Evolutionary conservation across 768 basidiomycete genomes (phyloP), one percentile per base, ranked within the genome.

Genomic region (Neoboletus subvelutipes): DNA sequence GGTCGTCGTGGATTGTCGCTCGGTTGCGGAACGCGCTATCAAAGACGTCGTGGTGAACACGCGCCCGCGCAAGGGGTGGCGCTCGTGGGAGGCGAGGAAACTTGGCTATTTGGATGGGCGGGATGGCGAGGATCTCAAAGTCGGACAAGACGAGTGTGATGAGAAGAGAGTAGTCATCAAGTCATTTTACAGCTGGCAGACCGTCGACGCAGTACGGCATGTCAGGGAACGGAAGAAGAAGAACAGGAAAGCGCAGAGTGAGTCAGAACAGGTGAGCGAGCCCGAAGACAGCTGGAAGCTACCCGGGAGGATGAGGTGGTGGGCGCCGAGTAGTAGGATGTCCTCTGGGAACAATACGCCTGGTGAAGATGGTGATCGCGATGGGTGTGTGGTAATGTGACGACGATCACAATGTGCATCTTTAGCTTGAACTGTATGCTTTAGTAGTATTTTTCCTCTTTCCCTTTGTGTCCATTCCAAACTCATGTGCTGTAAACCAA

Each of bases 111-210:
- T 92, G 42, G 92, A 94, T 70, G 83, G 75, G 54, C 73, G 83
- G 62, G 90, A 92, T 66, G 75, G 76, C 7, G 86, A 88, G 59
- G 81, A 83, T 37, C 71, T 88, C 55, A 84, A 81, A 69, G 72
- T 83, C 10, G 88, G 86, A 45, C 86, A 90, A 73, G 88, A 92
- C 70, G 92, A 94, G 70, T 91, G 90, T 66, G 91, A 93, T 60
- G 78, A 81, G 64, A 72, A 65, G 65, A 76, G 86, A 26, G 85
- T 93, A 26, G 86, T 90, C 50, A 67, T 94, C 61, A 92, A 92
- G 80, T 85, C 87, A 26, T 94, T 92, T 70, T 87, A 89, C 71
- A 84, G 87, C 48, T 92, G 89, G 88, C 88, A 92, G 77, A 87
- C 82, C 11, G 90, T 94, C 37, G 92, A 93, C 67, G 83, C 85